These are phyloP conservation scores for Diaporthe humulicola DNA, from an alignment of 2,329 filamentous ascomycete species.

Conservation along the genomic window DNA sequence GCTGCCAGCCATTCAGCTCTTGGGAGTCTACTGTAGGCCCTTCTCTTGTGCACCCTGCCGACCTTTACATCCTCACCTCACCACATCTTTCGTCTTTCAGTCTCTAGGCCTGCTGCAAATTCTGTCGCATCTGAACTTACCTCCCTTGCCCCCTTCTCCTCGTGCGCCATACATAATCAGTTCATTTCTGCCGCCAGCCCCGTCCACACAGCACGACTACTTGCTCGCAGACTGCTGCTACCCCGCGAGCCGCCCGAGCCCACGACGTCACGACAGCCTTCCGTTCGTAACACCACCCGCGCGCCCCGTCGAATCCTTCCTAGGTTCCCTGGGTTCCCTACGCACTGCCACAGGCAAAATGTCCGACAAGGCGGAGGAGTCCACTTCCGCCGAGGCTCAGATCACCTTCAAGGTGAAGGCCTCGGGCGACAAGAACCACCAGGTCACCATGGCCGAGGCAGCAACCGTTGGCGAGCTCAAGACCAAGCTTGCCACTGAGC, in stretches of 20 bases:
- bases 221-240: conserved; percentile 12
- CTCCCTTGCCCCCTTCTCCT: too few species aligned
- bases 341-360: conserved; percentile 55
- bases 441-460: conserved; percentile 81
- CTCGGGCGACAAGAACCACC: conserved; percentile 89
- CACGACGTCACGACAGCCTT: conserved; percentile 35
- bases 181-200: not conserved
- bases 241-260: conserved; percentile 27
- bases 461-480: conserved; percentile 90
- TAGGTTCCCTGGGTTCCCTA: conserved; percentile 38
- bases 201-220: not conserved
- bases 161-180: not conserved
- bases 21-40: not conserved
- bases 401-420: conserved; percentile 98
- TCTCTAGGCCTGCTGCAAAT: not conserved
- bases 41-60: not conserved
- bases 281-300: not conserved
- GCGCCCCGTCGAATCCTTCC: not conserved
- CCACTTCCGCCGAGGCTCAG: conserved; percentile 76
- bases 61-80: conserved; percentile 2
- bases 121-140: not conserved
- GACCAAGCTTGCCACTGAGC: conserved; percentile 82
- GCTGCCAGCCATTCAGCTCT: not conserved
- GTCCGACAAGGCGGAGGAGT: conserved; percentile 73
- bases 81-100: not conserved